Evolutionary conservation across 1,284 basidiomycete species (phyloP), one percentile per base, ranked within the genome.

Genomic region (Heliocybe sulcata): DNA sequence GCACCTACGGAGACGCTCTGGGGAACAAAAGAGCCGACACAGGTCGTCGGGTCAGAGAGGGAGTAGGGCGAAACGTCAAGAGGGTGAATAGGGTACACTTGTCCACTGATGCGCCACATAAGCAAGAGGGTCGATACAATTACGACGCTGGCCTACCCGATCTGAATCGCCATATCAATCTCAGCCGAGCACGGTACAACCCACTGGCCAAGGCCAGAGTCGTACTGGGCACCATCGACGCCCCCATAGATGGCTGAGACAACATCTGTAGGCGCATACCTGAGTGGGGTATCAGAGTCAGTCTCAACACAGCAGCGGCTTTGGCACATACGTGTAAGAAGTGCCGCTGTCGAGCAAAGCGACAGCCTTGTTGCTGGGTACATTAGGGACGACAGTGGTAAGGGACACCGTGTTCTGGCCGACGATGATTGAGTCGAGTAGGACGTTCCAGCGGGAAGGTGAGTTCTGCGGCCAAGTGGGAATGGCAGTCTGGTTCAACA

Each of bases 311-410:
- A 56, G 25, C 35, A 54, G 23, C 23, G 20, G n/a, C 56, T 54
- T 38, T 49, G 26, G 19, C 9, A 73, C 87, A 57, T 64, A 89
- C 87, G 85, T 82, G 65, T 82, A 89, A 2, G 88, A 89, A 12
- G 88, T 85, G 14, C 89, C 89, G 58, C 80, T 90, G 65, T 92
- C 88, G 54, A 92, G 73, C 31, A 87, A 72, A 19, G 80, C 78
- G 47, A 90, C 86, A 14, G 86, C 87, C 61, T 82, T 83, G 62
- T 83, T 80, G 25, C 72, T 70, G 6, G 87, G 86, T 1, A 78
- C 87, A 27, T 72, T 73, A 3, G 66, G 48, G n/a, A 90, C 79
- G 2, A 65, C 70, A 27, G 78, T 84, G 11, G 75, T 77, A 2
- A 87, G 79, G 11, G 75, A 62, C 22, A 79, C 67, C 4, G 77